phyloP scores from a whole-genome alignment of 768 basidiomycete species.

The Boletus fagicola region DNA sequence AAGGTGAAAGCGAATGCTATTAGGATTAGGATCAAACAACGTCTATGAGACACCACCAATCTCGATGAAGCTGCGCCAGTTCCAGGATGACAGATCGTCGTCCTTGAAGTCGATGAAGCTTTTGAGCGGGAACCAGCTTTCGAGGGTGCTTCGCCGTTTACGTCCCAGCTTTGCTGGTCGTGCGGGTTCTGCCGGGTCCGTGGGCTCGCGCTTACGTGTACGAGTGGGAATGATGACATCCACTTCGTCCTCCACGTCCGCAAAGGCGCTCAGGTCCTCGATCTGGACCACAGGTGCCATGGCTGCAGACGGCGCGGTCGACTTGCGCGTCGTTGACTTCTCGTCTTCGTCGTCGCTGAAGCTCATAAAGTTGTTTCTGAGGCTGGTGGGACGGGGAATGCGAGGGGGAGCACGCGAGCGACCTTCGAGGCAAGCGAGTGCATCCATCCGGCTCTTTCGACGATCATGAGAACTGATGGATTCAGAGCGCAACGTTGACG shows the following conservation, averaged over 20 bases:
- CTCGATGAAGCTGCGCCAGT: conserved; percentile 66
- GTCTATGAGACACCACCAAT: conserved; percentile 37
- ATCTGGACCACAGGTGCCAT: conserved; percentile 13
- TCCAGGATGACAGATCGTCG: conserved; percentile 44
- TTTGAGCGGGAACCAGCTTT: conserved; percentile 53
- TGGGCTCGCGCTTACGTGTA: conserved; percentile 7
- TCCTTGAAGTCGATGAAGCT: conserved; percentile 67
- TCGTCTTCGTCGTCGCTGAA: conserved; percentile 65
- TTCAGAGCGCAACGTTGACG: conserved; percentile 25
- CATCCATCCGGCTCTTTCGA: conserved; percentile 51
- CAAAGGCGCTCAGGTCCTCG: conserved; percentile 27
- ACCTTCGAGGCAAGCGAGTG: conserved; percentile 66
- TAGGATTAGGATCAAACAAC: not conserved
- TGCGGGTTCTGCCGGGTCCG: conserved; percentile 10
- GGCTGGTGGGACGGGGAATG: conserved; percentile 12
- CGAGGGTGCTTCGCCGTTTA: conserved; percentile 43
- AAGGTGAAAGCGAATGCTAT: not conserved
- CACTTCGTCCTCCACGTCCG: conserved; percentile 35
- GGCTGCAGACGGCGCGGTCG: conserved; percentile 2
- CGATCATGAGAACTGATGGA: conserved; percentile 49
- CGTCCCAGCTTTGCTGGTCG: conserved; percentile 16
- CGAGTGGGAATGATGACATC: conserved; percentile 24
- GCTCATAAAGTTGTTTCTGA: conserved; percentile 58
- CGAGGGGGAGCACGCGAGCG: conserved; percentile 32
- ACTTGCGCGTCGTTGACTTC: conserved; percentile 15